Base-by-base conservation (phyloP, 176 grass and related monocot species). In the Ampelocalamus luodianensis region DNA sequence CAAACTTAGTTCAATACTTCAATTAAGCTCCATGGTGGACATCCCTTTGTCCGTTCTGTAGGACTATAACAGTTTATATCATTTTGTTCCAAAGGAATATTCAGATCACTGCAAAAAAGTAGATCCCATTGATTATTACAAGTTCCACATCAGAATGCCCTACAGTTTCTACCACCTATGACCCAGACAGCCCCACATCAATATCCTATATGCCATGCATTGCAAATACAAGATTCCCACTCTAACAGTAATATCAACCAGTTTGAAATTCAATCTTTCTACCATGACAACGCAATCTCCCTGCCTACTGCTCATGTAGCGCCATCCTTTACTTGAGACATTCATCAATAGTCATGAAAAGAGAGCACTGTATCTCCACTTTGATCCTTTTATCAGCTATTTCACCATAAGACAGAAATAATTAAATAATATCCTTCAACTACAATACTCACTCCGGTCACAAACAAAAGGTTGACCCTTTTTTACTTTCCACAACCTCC, bases 41-140 rank as follows among this genome's bases (percentile, higher is more conserved):
- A 65, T 10, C 13, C 0, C 62, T 36, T 65, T 34, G 26, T 34
- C 29, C 16, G 1, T 32, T 53, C 6, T 68, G 18, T 68, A 71
- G 26, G n/a, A 7, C 5, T 71, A 62, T 6, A 80, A 83, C 55
- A 46, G 6, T 27, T 60, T 46, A 20, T 22, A 49, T 34, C 4
- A 16, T 24, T 68, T 1, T 73, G 55, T 73, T 62, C 54, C 24
- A 71, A 71, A 71, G 27, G 23, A 71, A 70, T 71, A 71, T 17
- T 82, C 66, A 71, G 51, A 40, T 60, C 66, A 82, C 10, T 60
- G 67, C 15, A 71, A 26, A 71, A 23, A 82, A 32, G 16, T 60
- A 56, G 17, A 58, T n/a, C 37, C 23, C 26, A 14, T 62, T 32
- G 4, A 48, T 46, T 34, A 48, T 44, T 61, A 61, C 53, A 71